phyloP scores from a whole-genome alignment of 805 yeast genomes.

The Pichia kluyveri region DNA sequence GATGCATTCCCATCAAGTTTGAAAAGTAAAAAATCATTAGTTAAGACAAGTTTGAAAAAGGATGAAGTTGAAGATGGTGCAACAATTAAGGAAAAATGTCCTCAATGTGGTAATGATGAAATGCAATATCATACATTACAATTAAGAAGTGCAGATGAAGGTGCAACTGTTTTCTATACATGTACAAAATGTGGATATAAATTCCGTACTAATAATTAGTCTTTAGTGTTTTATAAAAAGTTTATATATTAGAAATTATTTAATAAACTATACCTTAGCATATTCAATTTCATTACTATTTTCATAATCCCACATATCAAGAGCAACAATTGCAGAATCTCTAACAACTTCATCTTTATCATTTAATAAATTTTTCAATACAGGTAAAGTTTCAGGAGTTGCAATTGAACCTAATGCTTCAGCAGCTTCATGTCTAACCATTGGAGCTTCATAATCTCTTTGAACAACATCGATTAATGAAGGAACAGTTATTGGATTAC shows the following conservation, averaged over 20 bases:
- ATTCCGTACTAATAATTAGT: constrained; percentile 83
- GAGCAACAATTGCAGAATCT: constrained; percentile 93
- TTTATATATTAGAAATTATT: not conserved
- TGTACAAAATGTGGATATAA: constrained; percentile 90
- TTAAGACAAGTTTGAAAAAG: constrained; percentile 70
- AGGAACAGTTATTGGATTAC: constrained; percentile 89
- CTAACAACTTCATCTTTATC: constrained; percentile 88
- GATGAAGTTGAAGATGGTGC: constrained; percentile 92
- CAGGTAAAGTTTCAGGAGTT: constrained; percentile 89
- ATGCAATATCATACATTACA: constrained; percentile 97
- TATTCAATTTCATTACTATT: constrained; percentile 76
- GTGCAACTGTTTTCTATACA: constrained; percentile 97
- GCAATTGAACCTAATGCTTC: constrained; percentile 98
- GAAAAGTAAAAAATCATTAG: constrained; percentile 76
- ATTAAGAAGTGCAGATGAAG: constrained; percentile 97
- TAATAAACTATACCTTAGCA: constrained; percentile 30
- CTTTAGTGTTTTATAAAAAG: constrained; percentile 19
- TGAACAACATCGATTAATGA: constrained; percentile 73
- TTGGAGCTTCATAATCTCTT: constrained; percentile 77
- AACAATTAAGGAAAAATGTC: constrained; percentile 93
- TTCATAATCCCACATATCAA: constrained; percentile 97
- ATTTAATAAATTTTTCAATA: constrained; percentile 65
- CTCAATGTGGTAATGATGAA: constrained; percentile 96
- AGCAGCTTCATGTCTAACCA: constrained; percentile 99
- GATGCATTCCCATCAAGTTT: constrained; percentile 91